Conservation (phyloP, 371 early-diverging fungal genomes). For the Mortierella sp. region DNA sequence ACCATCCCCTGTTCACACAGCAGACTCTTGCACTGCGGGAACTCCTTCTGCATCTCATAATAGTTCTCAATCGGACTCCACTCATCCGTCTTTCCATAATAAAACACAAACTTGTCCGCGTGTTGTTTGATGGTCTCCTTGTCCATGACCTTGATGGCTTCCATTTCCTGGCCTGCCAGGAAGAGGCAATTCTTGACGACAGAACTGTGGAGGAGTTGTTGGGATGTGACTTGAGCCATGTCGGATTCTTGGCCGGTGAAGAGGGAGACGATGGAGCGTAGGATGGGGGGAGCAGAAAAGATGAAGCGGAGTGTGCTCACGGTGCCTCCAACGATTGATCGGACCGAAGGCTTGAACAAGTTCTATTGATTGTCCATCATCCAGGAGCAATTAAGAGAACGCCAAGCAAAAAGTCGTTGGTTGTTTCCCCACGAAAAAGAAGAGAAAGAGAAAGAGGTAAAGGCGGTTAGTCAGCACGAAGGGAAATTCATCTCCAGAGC, state of each 20-base stretch:
- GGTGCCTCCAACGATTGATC: constrained; percentile 37
- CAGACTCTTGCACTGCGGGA: constrained; percentile 73
- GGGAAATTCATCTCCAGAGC: background rate
- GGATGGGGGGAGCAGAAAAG: constrained; percentile 44
- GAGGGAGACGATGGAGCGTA: constrained; percentile 32
- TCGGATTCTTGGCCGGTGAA: constrained; percentile 61
- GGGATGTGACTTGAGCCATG: constrained; percentile 69
- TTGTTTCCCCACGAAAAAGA: background rate
- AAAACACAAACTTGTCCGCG: constrained; percentile 80
- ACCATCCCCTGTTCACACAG: constrained; percentile 78
- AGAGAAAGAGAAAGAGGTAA: background rate
- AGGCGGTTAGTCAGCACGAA: background rate
- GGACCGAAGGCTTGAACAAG: constrained; percentile 53
- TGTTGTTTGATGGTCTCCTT: constrained; percentile 69
- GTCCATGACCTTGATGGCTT: constrained; percentile 73
- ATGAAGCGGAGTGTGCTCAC: constrained; percentile 57
- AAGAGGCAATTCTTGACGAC: constrained; percentile 74
- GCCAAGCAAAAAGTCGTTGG: background rate
- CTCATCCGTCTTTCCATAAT: constrained; percentile 81
- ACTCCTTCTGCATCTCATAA: constrained; percentile 73
- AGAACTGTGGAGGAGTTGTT: constrained; percentile 69
- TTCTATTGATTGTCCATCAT: constrained; percentile 1
- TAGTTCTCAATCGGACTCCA: constrained; percentile 87
- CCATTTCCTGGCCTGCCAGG: constrained; percentile 86
- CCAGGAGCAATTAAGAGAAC: background rate